phyloP scores from a whole-genome alignment of 768 basidiomycete genomes.

The Suillus decipiens region DNA sequence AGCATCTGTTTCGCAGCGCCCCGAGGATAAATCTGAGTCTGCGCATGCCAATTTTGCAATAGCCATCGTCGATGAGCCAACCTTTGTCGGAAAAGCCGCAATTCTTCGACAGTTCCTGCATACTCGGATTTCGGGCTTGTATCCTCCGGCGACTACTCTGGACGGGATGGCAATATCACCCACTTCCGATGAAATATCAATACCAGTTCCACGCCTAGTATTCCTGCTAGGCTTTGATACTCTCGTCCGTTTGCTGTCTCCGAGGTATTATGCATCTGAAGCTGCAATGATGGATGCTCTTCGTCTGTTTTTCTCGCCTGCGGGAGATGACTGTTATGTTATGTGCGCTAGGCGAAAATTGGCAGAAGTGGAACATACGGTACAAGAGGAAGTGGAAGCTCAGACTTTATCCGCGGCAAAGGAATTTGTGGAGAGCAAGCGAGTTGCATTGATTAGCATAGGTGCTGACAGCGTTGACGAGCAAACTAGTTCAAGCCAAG shows the following conservation, averaged over 20 bases:
- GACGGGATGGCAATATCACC: slow-evolving; percentile 15
- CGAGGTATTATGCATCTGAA: slow-evolving; percentile 66
- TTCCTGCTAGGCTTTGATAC: slow-evolving; percentile 88
- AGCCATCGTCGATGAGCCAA: slow-evolving; percentile 84
- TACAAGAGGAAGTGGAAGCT: slow-evolving; percentile 32
- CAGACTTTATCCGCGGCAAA: slow-evolving; percentile 37
- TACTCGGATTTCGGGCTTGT: slow-evolving; percentile 20
- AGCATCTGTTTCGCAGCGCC: not conserved
- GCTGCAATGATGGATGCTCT: slow-evolving; percentile 59
- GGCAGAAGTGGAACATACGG: slow-evolving; percentile 16
- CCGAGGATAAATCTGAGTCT: not conserved
- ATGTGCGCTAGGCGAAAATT: slow-evolving; percentile 62
- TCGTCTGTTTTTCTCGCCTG: slow-evolving; percentile 55
- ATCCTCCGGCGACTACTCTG: slow-evolving; percentile 19
- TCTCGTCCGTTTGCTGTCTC: slow-evolving; percentile 73
- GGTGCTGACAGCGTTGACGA: slow-evolving; percentile 50
- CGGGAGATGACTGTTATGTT: slow-evolving; percentile 59
- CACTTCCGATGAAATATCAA: slow-evolving; percentile 7
- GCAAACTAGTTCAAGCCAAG: slow-evolving; percentile 67
- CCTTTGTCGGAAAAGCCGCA: slow-evolving; percentile 81
- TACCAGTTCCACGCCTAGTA: slow-evolving; percentile 45
- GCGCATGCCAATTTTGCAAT: slow-evolving; percentile 60
- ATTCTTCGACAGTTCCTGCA: slow-evolving; percentile 55
- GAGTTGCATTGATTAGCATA: slow-evolving; percentile 64
- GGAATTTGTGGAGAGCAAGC: slow-evolving; percentile 51